These are phyloP conservation scores for Platanus orientalis DNA, from an alignment of 164 flowering plant species.

Conservation along the genomic window DNA sequence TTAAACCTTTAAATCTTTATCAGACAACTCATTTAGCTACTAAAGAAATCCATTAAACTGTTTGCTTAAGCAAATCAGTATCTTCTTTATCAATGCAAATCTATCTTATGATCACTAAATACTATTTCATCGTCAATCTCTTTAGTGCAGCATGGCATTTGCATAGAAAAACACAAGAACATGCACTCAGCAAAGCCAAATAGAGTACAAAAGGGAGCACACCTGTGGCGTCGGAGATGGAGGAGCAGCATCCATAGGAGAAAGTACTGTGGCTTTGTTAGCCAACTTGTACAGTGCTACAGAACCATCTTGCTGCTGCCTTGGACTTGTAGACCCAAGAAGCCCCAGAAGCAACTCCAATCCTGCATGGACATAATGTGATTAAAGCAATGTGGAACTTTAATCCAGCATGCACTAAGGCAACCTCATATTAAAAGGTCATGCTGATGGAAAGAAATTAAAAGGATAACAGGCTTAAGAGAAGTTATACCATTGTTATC, in stretches of 20 bases:
- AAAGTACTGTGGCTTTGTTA: conserved; percentile 68
- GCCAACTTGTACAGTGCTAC: conserved; percentile 77
- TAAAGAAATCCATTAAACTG: too few species aligned
- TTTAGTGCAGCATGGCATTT: too few species aligned
- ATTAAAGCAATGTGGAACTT: neutral
- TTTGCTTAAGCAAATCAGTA: too few species aligned
- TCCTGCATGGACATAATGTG: conserved; percentile 36
- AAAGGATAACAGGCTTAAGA: neutral
- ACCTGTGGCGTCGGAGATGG: conserved; percentile 95
- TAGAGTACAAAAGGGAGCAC: conserved; percentile 6
- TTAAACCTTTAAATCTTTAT: too few species aligned
- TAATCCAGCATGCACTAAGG: neutral
- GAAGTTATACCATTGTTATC: conserved; percentile 65
- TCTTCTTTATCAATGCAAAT: too few species aligned
- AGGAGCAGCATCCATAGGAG: conserved; percentile 94
- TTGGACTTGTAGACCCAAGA: conserved; percentile 55
- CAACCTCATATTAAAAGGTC: neutral
- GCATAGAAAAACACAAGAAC: too few species aligned
- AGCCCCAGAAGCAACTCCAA: conserved; percentile 82
- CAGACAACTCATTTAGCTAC: too few species aligned
- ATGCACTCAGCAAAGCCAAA: too few species aligned
- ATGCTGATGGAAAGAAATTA: neutral
- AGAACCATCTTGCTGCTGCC: conserved; percentile 86
- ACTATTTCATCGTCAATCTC: too few species aligned
- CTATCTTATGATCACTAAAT: too few species aligned